Percentiles rank a stretch among this genome's conserved stretches.
phyloP scores from a whole-genome alignment of 2,329 filamentous ascomycete species.

The Atkinsonella hypoxylon region DNA sequence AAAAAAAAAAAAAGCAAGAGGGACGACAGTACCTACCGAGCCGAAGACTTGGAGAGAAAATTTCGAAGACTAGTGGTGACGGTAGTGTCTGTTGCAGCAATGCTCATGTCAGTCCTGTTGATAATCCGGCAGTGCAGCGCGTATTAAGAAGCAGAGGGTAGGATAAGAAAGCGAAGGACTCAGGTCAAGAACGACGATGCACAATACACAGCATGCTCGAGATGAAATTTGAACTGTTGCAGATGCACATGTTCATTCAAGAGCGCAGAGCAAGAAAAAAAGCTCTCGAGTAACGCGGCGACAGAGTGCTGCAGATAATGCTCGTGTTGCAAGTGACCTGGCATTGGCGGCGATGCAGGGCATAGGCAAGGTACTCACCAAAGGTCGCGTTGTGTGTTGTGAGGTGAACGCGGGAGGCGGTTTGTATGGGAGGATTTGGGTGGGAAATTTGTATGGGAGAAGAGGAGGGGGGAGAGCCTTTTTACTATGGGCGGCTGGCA shows the following conservation, averaged over 20 bases:
- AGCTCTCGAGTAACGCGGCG: background rate
- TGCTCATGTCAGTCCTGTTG: slow-evolving; percentile 8
- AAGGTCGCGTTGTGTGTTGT: slow-evolving; percentile 27
- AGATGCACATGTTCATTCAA: slow-evolving; percentile 11
- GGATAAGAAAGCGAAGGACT: background rate
- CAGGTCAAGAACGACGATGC: slow-evolving; percentile 7
- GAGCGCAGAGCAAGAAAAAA: slow-evolving; percentile 10
- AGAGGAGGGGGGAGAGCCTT: slow-evolving; percentile 45
- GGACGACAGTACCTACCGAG: slow-evolving; percentile 3
- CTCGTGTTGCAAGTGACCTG: slow-evolving; percentile 20
- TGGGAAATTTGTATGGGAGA: slow-evolving; percentile 51
- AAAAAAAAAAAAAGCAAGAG: background rate
- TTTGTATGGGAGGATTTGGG: slow-evolving; percentile 42
- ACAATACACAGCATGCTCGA: slow-evolving; percentile 8
- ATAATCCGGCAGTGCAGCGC: slow-evolving; percentile 2
- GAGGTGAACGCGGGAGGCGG: slow-evolving; percentile 27
- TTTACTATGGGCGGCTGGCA: slow-evolving; percentile 42
- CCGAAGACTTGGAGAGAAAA: slow-evolving; percentile 7
- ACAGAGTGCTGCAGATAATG: background rate
- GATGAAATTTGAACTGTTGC: slow-evolving; percentile 6
- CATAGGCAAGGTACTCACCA: slow-evolving; percentile 41
- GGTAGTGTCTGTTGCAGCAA: slow-evolving; percentile 8
- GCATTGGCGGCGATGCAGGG: slow-evolving; percentile 15
- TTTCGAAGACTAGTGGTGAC: slow-evolving; percentile 12
- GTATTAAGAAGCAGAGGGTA: slow-evolving; percentile 1